Evolutionary conservation across 306 rosid genomes (phyloP).

Genomic region (Rosa lucieae): DNA sequence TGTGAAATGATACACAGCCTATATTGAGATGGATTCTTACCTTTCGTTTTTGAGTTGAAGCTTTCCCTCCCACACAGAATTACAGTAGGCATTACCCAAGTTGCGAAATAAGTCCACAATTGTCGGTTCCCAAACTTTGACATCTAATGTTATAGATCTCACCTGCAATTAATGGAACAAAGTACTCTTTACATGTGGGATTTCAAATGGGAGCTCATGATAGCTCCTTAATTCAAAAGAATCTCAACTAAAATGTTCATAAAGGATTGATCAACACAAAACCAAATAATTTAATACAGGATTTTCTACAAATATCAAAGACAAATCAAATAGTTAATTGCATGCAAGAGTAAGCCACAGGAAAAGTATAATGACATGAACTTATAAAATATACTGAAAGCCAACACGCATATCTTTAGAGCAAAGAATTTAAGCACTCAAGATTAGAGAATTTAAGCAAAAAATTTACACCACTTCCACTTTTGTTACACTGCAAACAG

Average conservation of each 20-base stretch:
- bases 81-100: conserved; percentile 86
- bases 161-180: conserved; percentile 63
- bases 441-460: background rate
- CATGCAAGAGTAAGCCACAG: background rate
- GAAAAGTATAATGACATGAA: background rate
- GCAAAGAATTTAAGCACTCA: background rate
- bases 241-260: background rate
- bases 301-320: background rate
- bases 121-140: conserved; percentile 91
- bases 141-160: conserved; percentile 86
- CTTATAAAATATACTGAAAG: background rate
- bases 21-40: conserved; percentile 38
- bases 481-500: background rate
- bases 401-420: background rate
- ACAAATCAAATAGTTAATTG: background rate
- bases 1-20: background rate
- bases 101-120: conserved; percentile 75
- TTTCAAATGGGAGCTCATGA: background rate
- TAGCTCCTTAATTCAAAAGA: background rate
- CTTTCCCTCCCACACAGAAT: conserved; percentile 88
- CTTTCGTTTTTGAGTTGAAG: conserved; percentile 54
- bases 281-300: background rate
- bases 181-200: conserved; percentile 13
- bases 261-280: background rate
- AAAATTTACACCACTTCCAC: background rate